Base-by-base conservation (phyloP, 116 monocot genomes). In the Thalassia testudinum region DNA sequence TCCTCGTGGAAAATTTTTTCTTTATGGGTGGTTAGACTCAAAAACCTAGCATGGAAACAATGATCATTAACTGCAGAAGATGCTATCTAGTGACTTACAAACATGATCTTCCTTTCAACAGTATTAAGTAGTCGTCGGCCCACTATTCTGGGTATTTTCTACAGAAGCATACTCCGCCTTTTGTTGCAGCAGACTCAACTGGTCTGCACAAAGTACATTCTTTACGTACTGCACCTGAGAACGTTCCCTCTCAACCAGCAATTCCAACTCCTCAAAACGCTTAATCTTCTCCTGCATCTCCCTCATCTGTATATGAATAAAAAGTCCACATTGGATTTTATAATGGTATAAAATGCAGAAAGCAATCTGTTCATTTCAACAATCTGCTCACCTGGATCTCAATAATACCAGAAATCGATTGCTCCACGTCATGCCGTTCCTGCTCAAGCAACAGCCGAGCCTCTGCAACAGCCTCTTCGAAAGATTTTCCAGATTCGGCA, bases 221-320 rank as follows among this genome's bases (percentile, higher is more conserved):
- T 51, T 75, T 55, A 93, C 49, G 30, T 73, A 42, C 21, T 68
- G 47, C 12, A 87, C 37, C 24, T 87, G 93, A 37, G 57, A 63
- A 67, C 75, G 26, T 56, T 93, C 87, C 64, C 73, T 93, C 71
- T 87, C 87, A 73, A 93, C 37, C 57, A 72, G 57, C 37, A 73
- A 42, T 56, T 93, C 93, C 25, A 78, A 1, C 24, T 80, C 69
- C 66, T 93, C 93, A 50, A 87, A 87, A 42, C 64, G 58, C 13
- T 52, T 12, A 10, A 93, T 78, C 42, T 87, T 87, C 21, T 87
- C 80, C 48, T 81, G 72, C 44, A 93, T 78, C 54, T 77, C 73
- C 57, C 76, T 93, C 93, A 93, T 87, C 93, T 93, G 70, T 12
- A 69, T 12, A 60, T 5, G 19, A 27, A 13, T 20, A 63, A 29